Conservation (phyloP, 192 early-diverging fungal species). For the Linnemannia elongata region DNA sequence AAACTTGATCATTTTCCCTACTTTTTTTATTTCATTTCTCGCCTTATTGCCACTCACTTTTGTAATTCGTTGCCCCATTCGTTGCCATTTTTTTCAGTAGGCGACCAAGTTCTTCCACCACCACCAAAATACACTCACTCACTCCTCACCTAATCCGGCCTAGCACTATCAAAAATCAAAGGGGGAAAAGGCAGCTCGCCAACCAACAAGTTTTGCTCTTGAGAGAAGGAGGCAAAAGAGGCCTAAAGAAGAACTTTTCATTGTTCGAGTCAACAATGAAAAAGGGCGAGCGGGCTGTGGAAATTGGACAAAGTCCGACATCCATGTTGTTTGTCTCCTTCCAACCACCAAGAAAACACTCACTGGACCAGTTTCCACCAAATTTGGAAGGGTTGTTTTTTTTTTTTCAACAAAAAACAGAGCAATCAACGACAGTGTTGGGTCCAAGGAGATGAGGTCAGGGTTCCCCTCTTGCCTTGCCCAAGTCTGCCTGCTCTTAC, state of each 20-base stretch:
- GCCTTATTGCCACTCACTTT: no score
- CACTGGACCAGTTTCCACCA: no score
- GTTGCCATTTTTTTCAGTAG: not conserved
- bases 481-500: no score
- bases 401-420: not conserved
- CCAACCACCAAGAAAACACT: no score
- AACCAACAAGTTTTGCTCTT: not conserved
- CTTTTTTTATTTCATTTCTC: no score
- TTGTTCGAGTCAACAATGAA: not conserved
- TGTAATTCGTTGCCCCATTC: no score
- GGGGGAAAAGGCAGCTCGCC: no score
- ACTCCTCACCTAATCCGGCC: not conserved
- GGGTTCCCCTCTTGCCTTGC: not conserved
- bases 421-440: not conserved
- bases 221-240: not conserved
- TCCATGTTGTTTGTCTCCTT: no score
- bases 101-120: not conserved
- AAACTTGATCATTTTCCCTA: no score
- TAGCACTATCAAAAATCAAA: no score
- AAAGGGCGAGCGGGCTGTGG: not conserved
- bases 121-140: not conserved
- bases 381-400: not conserved
- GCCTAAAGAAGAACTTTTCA: not conserved
- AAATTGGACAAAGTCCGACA: not conserved
- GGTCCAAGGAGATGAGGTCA: not conserved